Evolutionary conservation across 2,329 filamentous ascomycete species (phyloP).

Genomic region (Tolypocladium ovalisporum): DNA sequence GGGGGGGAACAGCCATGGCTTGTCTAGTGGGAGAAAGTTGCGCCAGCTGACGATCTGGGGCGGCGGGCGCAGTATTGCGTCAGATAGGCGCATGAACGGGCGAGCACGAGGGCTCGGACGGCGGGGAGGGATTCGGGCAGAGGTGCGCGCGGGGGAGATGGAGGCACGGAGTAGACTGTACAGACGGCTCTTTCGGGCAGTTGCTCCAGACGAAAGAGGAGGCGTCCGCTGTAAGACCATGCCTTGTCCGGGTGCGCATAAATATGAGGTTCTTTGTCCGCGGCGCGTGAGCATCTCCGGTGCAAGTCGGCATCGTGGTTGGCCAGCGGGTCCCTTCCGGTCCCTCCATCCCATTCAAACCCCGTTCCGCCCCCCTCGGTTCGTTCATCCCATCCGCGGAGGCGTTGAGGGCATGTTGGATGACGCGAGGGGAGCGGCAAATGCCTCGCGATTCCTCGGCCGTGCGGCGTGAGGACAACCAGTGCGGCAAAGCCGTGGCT

Average conservation of each 20-base stretch:
- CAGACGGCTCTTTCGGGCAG: neutral
- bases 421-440: neutral
- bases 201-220: neutral
- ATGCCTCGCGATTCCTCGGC: neutral
- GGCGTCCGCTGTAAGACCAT: neutral
- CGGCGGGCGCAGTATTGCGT: neutral
- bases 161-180: neutral
- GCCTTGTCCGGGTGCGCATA: neutral
- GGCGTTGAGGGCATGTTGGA: neutral
- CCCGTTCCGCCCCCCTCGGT: neutral
- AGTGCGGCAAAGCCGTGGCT: neutral
- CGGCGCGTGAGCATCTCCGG: slow-evolving; percentile 4
- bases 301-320: slow-evolving; percentile 8
- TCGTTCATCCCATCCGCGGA: neutral
- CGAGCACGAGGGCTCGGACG: neutral
- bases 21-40: neutral
- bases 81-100: neutral
- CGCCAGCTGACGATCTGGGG: neutral
- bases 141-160: neutral
- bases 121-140: neutral
- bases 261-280: neutral
- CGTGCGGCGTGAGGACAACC: neutral
- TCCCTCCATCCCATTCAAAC: neutral
- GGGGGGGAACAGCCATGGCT: neutral
- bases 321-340: neutral